phyloP scores from a whole-genome alignment of 2,329 filamentous ascomycete species.

The Hypomyces rosellus region DNA sequence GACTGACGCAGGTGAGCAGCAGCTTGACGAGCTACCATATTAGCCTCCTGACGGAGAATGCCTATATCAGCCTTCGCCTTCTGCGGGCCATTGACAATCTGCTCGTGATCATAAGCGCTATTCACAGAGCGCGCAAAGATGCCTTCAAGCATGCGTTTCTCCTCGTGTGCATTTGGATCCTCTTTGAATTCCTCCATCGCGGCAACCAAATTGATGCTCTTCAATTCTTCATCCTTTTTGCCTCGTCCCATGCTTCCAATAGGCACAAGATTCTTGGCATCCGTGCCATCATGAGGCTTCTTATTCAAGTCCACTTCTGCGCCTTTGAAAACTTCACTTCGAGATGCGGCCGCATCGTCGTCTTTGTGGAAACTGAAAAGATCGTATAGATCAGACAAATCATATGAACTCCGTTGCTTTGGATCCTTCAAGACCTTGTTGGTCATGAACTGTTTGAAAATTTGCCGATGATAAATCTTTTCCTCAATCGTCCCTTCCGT shows the following conservation, averaged over 20 bases:
- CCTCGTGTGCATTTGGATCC: conserved; percentile 46
- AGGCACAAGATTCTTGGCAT: conserved; percentile 8
- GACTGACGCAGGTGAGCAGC: conserved; percentile 69
- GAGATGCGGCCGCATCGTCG: conserved; percentile 59
- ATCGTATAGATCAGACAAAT: conserved; percentile 84
- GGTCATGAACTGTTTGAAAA: conserved; percentile 96
- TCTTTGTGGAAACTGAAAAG: conserved; percentile 66
- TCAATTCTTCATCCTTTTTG: conserved; percentile 38
- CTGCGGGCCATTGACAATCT: conserved; percentile 74
- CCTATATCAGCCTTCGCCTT: conserved; percentile 67
- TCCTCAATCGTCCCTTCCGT: conserved; percentile 97
- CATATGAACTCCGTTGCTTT: conserved; percentile 86
- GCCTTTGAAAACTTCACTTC: conserved; percentile 79
- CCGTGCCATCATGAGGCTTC: conserved; percentile 4
- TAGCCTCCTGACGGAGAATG: conserved; percentile 77
- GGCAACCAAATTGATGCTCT: conserved; percentile 54
- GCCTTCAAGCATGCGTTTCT: conserved; percentile 77
- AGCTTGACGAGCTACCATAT: conserved; percentile 69
- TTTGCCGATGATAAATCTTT: conserved; percentile 97
- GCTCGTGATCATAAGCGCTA: conserved; percentile 87
- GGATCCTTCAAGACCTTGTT: conserved; percentile 95
- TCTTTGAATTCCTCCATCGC: conserved; percentile 58
- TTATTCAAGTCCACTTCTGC: conserved; percentile 55
- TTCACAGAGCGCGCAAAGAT: conserved; percentile 87
- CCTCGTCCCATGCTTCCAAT: conserved; percentile 13